A percentile compares a stretch with the other conserved stretches of the same genome.
phyloP scores from a whole-genome alignment of 441 rosid species.

The Syzygium syzygioides region DNA sequence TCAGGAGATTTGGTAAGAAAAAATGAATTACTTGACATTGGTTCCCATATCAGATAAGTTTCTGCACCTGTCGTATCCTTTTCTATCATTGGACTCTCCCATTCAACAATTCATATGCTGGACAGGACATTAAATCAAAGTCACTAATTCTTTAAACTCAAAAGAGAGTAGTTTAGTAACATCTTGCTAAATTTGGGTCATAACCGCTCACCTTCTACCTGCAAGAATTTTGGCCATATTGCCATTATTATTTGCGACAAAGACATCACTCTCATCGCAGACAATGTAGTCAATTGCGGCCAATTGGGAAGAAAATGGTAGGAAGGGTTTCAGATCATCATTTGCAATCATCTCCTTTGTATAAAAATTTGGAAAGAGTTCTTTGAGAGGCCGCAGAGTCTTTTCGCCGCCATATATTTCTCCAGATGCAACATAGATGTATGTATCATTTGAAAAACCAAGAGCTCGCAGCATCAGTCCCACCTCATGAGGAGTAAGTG shows the following conservation, averaged over 20 bases:
- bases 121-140: background rate
- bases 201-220: conserved; percentile 77
- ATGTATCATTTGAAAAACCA: conserved; percentile 80
- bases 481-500: conserved; percentile 94
- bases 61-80: background rate
- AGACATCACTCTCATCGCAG: conserved; percentile 91
- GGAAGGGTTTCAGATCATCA: conserved; percentile 71
- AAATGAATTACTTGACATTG: background rate
- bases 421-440: conserved; percentile 93
- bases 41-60: background rate
- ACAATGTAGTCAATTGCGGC: conserved; percentile 92
- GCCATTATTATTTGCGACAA: conserved; percentile 91
- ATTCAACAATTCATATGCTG: background rate
- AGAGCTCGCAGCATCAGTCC: conserved; percentile 95
- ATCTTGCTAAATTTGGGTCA: background rate
- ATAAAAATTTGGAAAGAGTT: conserved; percentile 86
- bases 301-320: conserved; percentile 82
- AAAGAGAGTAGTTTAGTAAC: background rate
- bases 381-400: conserved; percentile 76
- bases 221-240: conserved; percentile 99
- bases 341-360: conserved; percentile 90
- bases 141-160: background rate
- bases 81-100: background rate
- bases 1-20: background rate
- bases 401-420: conserved; percentile 97